A percentile compares a stretch with the other conserved stretches of the same genome.
These are phyloP conservation scores for Pyrenopolyporus hunteri DNA, from an alignment of 495 filamentous ascomycete genomes.

Conservation along the genomic window DNA sequence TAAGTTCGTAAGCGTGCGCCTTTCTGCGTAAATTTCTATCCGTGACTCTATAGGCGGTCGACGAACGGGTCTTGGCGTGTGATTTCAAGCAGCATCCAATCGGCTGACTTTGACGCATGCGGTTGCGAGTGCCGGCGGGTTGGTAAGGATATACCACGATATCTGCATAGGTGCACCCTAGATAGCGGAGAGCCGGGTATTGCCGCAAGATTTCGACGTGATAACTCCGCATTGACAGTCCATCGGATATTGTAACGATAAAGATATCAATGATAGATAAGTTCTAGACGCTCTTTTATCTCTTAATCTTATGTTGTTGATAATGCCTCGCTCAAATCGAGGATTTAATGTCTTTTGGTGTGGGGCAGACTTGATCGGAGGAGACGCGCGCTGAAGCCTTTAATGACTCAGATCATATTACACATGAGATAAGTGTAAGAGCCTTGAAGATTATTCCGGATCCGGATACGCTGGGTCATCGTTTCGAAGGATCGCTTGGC, in stretches of 20 bases:
- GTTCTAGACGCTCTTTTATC: slow-evolving; percentile 3
- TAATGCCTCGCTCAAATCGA: slow-evolving; percentile 27
- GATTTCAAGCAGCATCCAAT: neutral
- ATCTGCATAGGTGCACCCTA: neutral
- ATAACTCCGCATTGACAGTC: slow-evolving; percentile 7
- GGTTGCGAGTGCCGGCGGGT: neutral
- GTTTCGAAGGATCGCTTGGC: too few species aligned
- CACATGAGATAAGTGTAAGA: too few species aligned
- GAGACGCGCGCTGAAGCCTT: neutral
- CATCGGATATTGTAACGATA: slow-evolving; percentile 1
- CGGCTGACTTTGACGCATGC: neutral
- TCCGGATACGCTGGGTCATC: too few species aligned
- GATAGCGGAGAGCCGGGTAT: slow-evolving; percentile 7
- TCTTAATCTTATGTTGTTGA: slow-evolving; percentile 11
- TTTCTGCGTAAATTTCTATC: slow-evolving; percentile 9
- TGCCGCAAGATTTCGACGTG: neutral
- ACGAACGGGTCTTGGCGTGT: slow-evolving; percentile 1
- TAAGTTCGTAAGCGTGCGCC: slow-evolving; percentile 23
- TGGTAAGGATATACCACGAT: slow-evolving; percentile 2
- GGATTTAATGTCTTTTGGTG: slow-evolving; percentile 4
- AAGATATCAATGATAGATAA: slow-evolving; percentile 9
- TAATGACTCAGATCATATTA: too few species aligned
- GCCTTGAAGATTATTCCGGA: too few species aligned
- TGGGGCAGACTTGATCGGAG: neutral
- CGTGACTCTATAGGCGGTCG: neutral